Evolutionary conservation across 202 grass and related monocot genomes (phyloP).

Genomic region (Eragrostis tef): DNA sequence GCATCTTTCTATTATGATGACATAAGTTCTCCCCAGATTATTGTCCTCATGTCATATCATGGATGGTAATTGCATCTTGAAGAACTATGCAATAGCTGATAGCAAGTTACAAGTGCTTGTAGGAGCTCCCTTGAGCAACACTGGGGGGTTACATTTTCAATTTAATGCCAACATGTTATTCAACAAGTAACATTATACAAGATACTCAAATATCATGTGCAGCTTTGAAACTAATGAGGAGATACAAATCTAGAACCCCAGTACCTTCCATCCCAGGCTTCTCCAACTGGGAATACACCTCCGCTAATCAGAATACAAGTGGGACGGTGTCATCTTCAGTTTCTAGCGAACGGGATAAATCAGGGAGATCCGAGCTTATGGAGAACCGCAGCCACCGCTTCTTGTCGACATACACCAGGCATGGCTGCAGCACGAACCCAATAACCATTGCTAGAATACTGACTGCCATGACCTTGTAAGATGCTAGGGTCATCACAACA

Average conservation of each 20-base stretch:
- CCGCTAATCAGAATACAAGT: constrained; percentile 28
- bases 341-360: constrained; percentile 20
- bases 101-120: background rate
- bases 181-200: constrained; percentile 9
- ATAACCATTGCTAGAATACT: constrained; percentile 54
- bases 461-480: constrained; percentile 61
- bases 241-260: background rate
- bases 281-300: background rate
- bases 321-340: constrained; percentile 10
- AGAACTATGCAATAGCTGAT: background rate
- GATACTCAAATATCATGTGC: background rate
- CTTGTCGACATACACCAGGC: constrained; percentile 52
- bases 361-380: constrained; percentile 53
- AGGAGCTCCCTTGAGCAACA: background rate
- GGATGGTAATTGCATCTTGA: background rate
- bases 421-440: constrained; percentile 53
- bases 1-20: background rate
- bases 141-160: background rate
- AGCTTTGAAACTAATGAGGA: background rate
- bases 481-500: constrained; percentile 59
- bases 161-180: constrained; percentile 16
- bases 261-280: background rate
- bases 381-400: constrained; percentile 60
- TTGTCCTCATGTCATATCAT: background rate
- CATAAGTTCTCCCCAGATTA: background rate